Evolutionary conservation across 2,329 filamentous ascomycete genomes (phyloP), one percentile per base, ranked within the genome.

Genomic region (Polychaeton citri): DNA sequence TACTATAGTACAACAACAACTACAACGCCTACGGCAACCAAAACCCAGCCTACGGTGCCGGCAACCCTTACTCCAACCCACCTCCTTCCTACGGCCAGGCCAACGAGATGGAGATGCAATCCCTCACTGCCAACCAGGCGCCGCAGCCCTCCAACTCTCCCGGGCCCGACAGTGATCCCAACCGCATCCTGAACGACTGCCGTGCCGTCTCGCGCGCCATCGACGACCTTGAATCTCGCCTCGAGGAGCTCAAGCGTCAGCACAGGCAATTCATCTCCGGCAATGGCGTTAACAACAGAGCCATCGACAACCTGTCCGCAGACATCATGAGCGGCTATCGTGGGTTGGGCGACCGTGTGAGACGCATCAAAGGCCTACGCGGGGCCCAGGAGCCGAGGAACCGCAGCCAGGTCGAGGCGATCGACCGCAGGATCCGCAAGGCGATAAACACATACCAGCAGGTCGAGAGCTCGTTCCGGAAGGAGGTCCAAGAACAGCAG

Each of bases 271-370:
- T 94, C 44, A 78, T 76, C 48, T 75, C 74, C 30, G 73, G 76
- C 36, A 32, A 10, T 4, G 68, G 73, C 41, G 72, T 72, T 31
- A 74, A 76, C 49, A 72, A 72, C 43, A 50, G 48, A 42, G 72
- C 81, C 50, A 74, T 95, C 45, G 82, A 92, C 43, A 64, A 66
- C 38, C 69, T 87, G 39, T 80, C 77, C 46, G 70, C 78, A 31
- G 79, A 88, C 45, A 88, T 87, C 47, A 92, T 93, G 77, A 74
- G 73, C 35, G 69, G 78, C 37, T 94, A 93, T 68, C 79, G 82
- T 43, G 74, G 71, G 40, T 72, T 96, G 38, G 83, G 81, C 38
- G 76, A 80, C 36, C 79, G 82, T 36, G 77, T 95, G 46, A 83
- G 81, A 61, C 68, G 72, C 43, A 72, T 95, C 64, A 95, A 95